Evolutionary conservation across 192 early-diverging fungal genomes (phyloP).

Genomic region (Backusella parvicylindrica): DNA sequence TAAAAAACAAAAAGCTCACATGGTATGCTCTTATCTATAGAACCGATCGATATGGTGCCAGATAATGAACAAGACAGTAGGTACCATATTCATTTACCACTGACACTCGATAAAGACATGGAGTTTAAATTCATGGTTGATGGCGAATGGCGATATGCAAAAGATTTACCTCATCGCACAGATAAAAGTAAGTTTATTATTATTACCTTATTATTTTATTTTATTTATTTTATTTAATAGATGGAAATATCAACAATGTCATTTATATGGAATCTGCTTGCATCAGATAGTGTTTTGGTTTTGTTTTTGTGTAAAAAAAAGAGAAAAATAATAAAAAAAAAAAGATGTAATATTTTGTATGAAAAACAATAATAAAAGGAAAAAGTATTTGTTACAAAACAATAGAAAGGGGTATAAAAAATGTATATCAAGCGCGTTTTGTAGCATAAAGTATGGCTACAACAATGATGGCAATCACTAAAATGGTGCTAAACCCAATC

Average conservation of each 20-base stretch:
- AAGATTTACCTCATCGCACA: slow-evolving; percentile 28
- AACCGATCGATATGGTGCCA: not conserved
- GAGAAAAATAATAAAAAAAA: too few species aligned
- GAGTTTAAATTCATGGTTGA: slow-evolving; percentile 42
- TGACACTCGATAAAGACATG: slow-evolving; percentile 18
- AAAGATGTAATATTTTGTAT: not conserved
- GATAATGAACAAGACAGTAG: not conserved
- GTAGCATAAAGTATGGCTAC: slow-evolving; percentile 6
- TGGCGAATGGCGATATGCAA: slow-evolving; percentile 39
- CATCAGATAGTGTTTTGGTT: not conserved
- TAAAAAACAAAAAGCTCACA: not conserved
- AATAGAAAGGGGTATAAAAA: not conserved
- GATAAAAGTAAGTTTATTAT: slow-evolving; percentile 23
- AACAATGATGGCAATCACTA: slow-evolving; percentile 20
- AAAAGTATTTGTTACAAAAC: not conserved
- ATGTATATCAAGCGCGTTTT: not conserved
- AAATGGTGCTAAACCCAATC: slow-evolving; percentile 22
- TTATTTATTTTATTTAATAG: not conserved
- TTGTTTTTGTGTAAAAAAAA: not conserved
- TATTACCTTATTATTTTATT: not conserved
- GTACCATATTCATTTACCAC: slow-evolving; percentile 4
- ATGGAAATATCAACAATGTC: slow-evolving; percentile 9
- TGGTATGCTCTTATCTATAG: not conserved
- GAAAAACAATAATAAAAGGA: not conserved
- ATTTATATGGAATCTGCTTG: not conserved